Evolutionary conservation across 1,284 basidiomycete genomes (phyloP).

Genomic region (Trichosporon sp.): DNA sequence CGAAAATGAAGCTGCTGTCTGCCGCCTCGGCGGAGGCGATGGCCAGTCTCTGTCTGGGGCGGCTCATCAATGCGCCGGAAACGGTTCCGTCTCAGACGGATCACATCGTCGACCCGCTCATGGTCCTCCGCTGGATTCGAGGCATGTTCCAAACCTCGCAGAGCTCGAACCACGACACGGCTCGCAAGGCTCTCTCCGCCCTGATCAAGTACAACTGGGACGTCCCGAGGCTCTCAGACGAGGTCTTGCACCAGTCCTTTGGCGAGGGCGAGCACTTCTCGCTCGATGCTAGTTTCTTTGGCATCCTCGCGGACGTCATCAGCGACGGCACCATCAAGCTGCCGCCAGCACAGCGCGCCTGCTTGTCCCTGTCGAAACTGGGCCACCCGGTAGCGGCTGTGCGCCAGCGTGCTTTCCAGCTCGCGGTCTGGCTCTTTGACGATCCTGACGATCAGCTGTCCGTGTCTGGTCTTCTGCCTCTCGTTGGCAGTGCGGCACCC

Average conservation of each 20-base stretch:
- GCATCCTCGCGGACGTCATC: slow-evolving; percentile 71
- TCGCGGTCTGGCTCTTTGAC: slow-evolving; percentile 73
- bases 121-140: slow-evolving; percentile 58
- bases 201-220: slow-evolving; percentile 67
- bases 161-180: slow-evolving; percentile 54
- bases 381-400: slow-evolving; percentile 71
- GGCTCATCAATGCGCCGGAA: slow-evolving; percentile 44
- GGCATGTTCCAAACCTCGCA: slow-evolving; percentile 57
- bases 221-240: slow-evolving; percentile 68
- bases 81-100: slow-evolving; percentile 46
- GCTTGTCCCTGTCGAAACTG: slow-evolving; percentile 80
- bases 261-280: slow-evolving; percentile 61
- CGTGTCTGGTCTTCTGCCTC: slow-evolving; percentile 69
- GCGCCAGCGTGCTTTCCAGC: slow-evolving; percentile 75
- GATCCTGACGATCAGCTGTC: slow-evolving; percentile 58
- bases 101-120: slow-evolving; percentile 54
- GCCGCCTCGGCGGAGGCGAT: slow-evolving; percentile 78
- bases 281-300: slow-evolving; percentile 67
- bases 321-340: slow-evolving; percentile 59
- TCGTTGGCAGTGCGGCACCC: slow-evolving; percentile 72
- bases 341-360: slow-evolving; percentile 70
- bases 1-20: slow-evolving; percentile 71
- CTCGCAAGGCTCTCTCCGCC: slow-evolving; percentile 70
- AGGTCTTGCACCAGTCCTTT: slow-evolving; percentile 72
- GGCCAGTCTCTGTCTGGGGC: slow-evolving; percentile 78